Conservation (phyloP, 2,329 filamentous ascomycete genomes). For the Aspergillus sclerotialis region DNA sequence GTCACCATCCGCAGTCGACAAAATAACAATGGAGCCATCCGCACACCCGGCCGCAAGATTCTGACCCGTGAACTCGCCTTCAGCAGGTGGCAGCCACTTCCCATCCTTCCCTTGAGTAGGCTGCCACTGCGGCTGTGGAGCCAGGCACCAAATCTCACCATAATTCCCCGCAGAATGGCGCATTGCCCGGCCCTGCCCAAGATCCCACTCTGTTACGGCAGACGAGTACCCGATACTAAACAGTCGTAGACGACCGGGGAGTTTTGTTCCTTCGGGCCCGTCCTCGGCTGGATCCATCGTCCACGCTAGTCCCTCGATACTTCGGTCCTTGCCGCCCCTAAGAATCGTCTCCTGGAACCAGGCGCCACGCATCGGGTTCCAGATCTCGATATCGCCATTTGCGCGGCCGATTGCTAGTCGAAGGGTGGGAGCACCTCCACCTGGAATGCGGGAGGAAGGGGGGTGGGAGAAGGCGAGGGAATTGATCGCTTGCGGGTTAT, state of each 20-base stretch:
- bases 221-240: slow-evolving; percentile 96
- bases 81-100: slow-evolving; percentile 24
- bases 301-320: slow-evolving; percentile 87
- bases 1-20: slow-evolving; percentile 79
- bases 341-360: slow-evolving; percentile 92
- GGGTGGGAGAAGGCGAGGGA: slow-evolving; percentile 88
- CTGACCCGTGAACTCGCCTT: slow-evolving; percentile 40
- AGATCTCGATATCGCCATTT: slow-evolving; percentile 96
- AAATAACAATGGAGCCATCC: slow-evolving; percentile 79
- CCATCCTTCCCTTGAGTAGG: slow-evolving; percentile 30
- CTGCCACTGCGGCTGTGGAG: slow-evolving; percentile 64
- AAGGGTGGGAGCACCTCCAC: slow-evolving; percentile 51
- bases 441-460: slow-evolving; percentile 37
- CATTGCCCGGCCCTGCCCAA: slow-evolving; percentile 68
- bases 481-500: slow-evolving; percentile 86
- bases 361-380: slow-evolving; percentile 74
- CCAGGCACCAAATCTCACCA: slow-evolving; percentile 95
- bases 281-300: slow-evolving; percentile 74
- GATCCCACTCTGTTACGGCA: slow-evolving; percentile 90
- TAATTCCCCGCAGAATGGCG: slow-evolving; percentile 85
- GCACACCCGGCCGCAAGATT: slow-evolving; percentile 83
- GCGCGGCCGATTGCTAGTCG: slow-evolving; percentile 83
- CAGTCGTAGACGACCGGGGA: slow-evolving; percentile 69
- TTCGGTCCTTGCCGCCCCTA: slow-evolving; percentile 73
- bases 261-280: slow-evolving; percentile 45